Base-by-base conservation (phyloP, 495 filamentous ascomycete species). In the Xylaria intraflava region DNA sequence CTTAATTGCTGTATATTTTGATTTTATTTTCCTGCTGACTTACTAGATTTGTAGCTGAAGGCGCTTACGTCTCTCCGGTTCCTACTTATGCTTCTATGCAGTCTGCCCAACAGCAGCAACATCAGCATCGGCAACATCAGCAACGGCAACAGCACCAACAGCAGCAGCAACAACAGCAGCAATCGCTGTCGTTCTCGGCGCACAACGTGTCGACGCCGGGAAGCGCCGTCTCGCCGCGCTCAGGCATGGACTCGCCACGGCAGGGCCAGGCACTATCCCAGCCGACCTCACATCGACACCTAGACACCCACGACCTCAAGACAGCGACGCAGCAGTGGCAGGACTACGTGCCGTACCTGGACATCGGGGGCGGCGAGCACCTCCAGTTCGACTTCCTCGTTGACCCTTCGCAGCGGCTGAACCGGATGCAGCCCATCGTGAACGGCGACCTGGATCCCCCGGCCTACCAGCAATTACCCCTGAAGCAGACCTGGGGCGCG, bases 361-460 rank as follows among this genome's bases (percentile, higher is more conserved):
- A 84, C 27, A 74, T 84, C 51, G 77, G 80, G 1, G 58, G 67
- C 2, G 61, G 61, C 29, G 83, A 88, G 48, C 74, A 81, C 44
- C 74, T 90, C 19, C 84, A 79, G 24, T 78, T 91, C 27, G 82
- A 82, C 41, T 89, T 87, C 45, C 69, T 89, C 1, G 74, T 89
- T 1, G 82, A 83, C 46, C 66, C 74, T 12, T 55, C 53, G 20
- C 58, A 70, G 12, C 65, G 64, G 16, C 55, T 74, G 7, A 55
- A 65, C 45, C 56, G 53, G 39, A 69, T 74, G 47, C 68, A 70
- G 31, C 61, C 52, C 33, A 65, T 66, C 41, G n/a, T 62, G 49
- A 59, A 74, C 51, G 67, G 68, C 36, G 62, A 67, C 11, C 72
- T 70, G 35, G 67, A 73, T 50, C 65, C 66, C 0, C 58, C 62